A percentile compares a stretch with the other conserved stretches of the same genome.
phyloP scores from a whole-genome alignment of 1,284 basidiomycete genomes.

The Macrocystidia cucumis region DNA sequence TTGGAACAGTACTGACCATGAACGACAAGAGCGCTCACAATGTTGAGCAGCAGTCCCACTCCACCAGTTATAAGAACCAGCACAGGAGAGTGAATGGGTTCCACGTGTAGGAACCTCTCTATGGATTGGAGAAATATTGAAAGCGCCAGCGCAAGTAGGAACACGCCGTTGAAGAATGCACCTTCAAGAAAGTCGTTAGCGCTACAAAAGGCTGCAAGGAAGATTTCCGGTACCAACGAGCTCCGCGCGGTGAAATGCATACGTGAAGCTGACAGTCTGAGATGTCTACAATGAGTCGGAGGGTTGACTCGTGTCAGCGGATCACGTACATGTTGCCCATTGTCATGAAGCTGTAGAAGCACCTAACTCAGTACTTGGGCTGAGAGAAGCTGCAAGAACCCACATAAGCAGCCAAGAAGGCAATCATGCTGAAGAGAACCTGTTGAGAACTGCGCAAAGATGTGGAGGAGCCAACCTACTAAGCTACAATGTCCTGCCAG shows the following conservation, averaged over 20 bases:
- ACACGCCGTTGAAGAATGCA: slow-evolving; percentile 45
- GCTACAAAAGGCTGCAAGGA: background rate
- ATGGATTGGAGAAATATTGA: slow-evolving; percentile 41
- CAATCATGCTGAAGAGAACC: slow-evolving; percentile 15
- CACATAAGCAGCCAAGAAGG: slow-evolving; percentile 15
- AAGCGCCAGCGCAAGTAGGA: slow-evolving; percentile 38
- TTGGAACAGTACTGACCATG: slow-evolving; percentile 24
- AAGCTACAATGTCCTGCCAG: slow-evolving; percentile 30
- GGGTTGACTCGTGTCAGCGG: slow-evolving; percentile 3
- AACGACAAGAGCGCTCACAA: slow-evolving; percentile 33
- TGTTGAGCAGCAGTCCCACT: slow-evolving; percentile 36
- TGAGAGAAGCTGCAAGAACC: slow-evolving; percentile 5
- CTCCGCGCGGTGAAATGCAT: slow-evolving; percentile 42
- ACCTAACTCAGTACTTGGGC: background rate
- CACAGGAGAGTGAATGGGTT: slow-evolving; percentile 27
- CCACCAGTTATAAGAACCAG: slow-evolving; percentile 36
- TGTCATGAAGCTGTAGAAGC: slow-evolving; percentile 26
- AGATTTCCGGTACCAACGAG: slow-evolving; percentile 34
- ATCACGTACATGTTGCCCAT: slow-evolving; percentile 27
- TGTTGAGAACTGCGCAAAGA: too few species aligned
- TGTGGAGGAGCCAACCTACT: too few species aligned
- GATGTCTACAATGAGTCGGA: slow-evolving; percentile 5
- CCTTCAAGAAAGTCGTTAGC: slow-evolving; percentile 18
- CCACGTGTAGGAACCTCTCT: slow-evolving; percentile 36
- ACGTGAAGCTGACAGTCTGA: slow-evolving; percentile 37